phyloP scores from a whole-genome alignment of 106 monocot genomes.

The Gastrodia elata region DNA sequence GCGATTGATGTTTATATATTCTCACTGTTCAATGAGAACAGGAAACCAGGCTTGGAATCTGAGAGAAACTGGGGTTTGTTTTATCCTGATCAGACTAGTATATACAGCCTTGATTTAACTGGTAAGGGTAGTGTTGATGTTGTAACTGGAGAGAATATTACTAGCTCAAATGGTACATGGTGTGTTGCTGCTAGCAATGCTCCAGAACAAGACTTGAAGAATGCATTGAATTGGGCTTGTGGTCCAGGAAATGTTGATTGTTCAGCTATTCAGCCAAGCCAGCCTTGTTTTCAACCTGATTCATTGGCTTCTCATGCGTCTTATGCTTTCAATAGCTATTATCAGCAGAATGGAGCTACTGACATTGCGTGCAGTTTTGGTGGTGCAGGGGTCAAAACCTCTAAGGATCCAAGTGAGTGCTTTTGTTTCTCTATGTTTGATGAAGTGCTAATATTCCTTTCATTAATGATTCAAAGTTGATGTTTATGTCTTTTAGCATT shows the following conservation, averaged over 20 bases:
- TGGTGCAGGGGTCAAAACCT: slow-evolving; percentile 61
- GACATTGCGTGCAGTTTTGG: slow-evolving; percentile 88
- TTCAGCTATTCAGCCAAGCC: slow-evolving; percentile 91
- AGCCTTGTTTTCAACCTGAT: slow-evolving; percentile 90
- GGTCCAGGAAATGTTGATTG: slow-evolving; percentile 96
- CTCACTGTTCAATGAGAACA: slow-evolving; percentile 94
- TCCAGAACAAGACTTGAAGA: slow-evolving; percentile 57
- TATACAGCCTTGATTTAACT: slow-evolving; percentile 83
- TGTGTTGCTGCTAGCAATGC: slow-evolving; percentile 67
- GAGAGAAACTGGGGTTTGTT: slow-evolving; percentile 97
- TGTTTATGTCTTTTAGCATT: too few relatives aligned
- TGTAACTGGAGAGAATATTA: slow-evolving; percentile 68
- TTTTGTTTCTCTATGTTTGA: not conserved
- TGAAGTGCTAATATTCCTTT: too few relatives aligned
- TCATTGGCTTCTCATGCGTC: slow-evolving; percentile 76
- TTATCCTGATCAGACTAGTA: slow-evolving; percentile 84
- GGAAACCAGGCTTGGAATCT: slow-evolving; percentile 84
- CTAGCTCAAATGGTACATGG: slow-evolving; percentile 82
- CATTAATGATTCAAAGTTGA: too few relatives aligned
- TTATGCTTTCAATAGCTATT: slow-evolving; percentile 82
- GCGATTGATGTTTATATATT: slow-evolving; percentile 85
- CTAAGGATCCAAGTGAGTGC: slow-evolving; percentile 83
- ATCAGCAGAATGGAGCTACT: slow-evolving; percentile 80
- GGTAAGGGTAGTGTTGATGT: slow-evolving; percentile 72
- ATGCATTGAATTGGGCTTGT: slow-evolving; percentile 91